phyloP scores from a whole-genome alignment of 2,329 filamentous ascomycete genomes.

The Alternaria viburni region DNA sequence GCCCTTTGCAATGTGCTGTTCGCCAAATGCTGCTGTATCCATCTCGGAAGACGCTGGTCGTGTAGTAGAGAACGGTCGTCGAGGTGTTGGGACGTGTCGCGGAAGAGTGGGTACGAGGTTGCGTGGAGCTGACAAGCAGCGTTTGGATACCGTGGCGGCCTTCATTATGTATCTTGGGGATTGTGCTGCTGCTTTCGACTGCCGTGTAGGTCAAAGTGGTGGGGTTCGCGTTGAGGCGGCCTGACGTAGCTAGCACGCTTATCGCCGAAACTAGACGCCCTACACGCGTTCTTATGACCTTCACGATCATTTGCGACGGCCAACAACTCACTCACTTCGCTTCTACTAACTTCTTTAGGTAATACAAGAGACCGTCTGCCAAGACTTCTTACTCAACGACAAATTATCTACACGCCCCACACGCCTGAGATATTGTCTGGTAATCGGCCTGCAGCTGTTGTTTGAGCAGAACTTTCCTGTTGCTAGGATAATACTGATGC shows the following conservation, averaged over 20 bases:
- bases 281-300: slow-evolving; percentile 20
- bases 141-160: slow-evolving; percentile 16
- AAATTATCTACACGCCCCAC: background rate
- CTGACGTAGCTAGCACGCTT: slow-evolving; percentile 14
- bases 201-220: background rate
- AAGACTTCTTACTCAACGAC: background rate
- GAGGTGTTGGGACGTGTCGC: slow-evolving; percentile 4
- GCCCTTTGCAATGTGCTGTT: slow-evolving; percentile 39
- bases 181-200: background rate
- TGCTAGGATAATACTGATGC: background rate
- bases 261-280: slow-evolving; percentile 14
- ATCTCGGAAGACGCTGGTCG: slow-evolving; percentile 17
- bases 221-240: background rate
- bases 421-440: background rate
- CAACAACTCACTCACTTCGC: background rate
- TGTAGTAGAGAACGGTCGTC: slow-evolving; percentile 28
- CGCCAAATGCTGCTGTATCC: slow-evolving; percentile 34
- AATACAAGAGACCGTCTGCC: background rate
- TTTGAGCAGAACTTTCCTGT: background rate
- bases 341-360: background rate
- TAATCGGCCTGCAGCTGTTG: background rate
- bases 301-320: background rate
- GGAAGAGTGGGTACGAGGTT: slow-evolving; percentile 17
- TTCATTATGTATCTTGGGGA: slow-evolving; percentile 4
- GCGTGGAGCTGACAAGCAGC: slow-evolving; percentile 18